Evolutionary conservation across 371 early-diverging fungal species (phyloP), one percentile per base, ranked within the genome.

Genomic region (Amoeboaphelidium occidentale): DNA sequence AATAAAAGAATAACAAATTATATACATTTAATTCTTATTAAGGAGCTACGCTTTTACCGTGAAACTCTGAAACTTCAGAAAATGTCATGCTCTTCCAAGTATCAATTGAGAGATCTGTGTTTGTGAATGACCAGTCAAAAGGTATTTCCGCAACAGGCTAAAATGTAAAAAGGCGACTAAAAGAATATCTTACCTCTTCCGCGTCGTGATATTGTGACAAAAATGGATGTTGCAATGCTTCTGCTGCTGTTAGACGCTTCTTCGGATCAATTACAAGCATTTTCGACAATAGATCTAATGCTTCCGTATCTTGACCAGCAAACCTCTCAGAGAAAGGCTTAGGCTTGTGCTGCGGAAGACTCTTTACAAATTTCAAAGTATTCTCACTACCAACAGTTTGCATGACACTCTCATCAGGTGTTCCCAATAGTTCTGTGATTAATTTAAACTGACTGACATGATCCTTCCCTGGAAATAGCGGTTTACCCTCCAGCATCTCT

Each of bases 91-190:
- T n/a, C n/a, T n/a, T n/a, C 90, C 88, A 87, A 53, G 79, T 75
- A 49, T 84, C 86, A 12, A 81, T 72, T 3, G 84, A 75, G 55
- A 85, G 59, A 51, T 91, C 87, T 1, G 81, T 81, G 52, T 85
- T 87, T 47, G 79, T 84, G 63, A 88, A 89, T 1, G 87, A 84
- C 92, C 92, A 91, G 64, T 91, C 89, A 58, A 91, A 91, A 54
- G 67, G 68, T 49, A 71, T 72, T 2, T 70, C 75, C 23, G 87
- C 83, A 20, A 64, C 66, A 17, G 82, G 84, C 57, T 45, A 12
- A 21, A 4, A 32, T 3, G 51, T 51, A 6, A 23, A 25, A n/a
- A 51, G 14, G 14, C 44, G n/a, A n/a, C n/a, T n/a, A n/a, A n/a
- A n/a, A 24, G 46, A 6, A 24, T 24, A 10, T 12, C 25, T 17